Evolutionary conservation across 106 monocot species (phyloP), one percentile per base, ranked within the genome.

Genomic region (Alisma plantagoaquatica): DNA sequence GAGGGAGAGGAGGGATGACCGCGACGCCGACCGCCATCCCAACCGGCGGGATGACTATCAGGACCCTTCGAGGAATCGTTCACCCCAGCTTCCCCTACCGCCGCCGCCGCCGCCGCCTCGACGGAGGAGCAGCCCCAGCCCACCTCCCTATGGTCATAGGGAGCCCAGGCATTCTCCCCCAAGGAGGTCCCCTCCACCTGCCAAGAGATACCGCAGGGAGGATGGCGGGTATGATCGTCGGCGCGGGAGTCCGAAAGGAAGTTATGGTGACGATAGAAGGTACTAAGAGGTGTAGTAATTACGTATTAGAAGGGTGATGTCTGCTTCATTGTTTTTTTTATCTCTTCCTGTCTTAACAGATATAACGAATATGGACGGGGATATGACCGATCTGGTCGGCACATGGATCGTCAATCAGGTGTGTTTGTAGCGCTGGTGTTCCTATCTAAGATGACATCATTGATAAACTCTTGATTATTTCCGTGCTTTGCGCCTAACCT

Each of bases 141-240:
- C 94, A 25, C 94, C 94, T 7, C 75, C 82, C n/a, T 72, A 81
- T 43, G 63, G 75, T 12, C 49, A 49, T 35, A n/a, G 59, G 16
- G 75, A 77, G n/a, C 74, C 68, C 17, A 63, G 77, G 22, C 77
- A 63, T 46, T 79, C 88, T 1, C 81, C 87, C 0, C 84, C 81
- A 1, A 50, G 68, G 16, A 55, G 87, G 27, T 75, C 75, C 1
- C 70, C 94, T 2, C 79, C 92, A 2, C 74, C 73, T 2, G 74
- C 73, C 25, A 89, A 98, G 81, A 56, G 96, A 46, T 73, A 77
- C 5, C 63, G 96, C 53, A 77, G 88, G 63, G 89, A 98, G 14
- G 89, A 89, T 27, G 89, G 82, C 6, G 82, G 83, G 4, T 83
- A 80, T 10, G 80, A 80, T 23, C 53, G 75, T 24, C 67, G 75